Percentiles rank a stretch among this genome's conserved stretches.
phyloP scores from a whole-genome alignment of 805 yeast genomes.

The Kodamaea neixiangensis region DNA sequence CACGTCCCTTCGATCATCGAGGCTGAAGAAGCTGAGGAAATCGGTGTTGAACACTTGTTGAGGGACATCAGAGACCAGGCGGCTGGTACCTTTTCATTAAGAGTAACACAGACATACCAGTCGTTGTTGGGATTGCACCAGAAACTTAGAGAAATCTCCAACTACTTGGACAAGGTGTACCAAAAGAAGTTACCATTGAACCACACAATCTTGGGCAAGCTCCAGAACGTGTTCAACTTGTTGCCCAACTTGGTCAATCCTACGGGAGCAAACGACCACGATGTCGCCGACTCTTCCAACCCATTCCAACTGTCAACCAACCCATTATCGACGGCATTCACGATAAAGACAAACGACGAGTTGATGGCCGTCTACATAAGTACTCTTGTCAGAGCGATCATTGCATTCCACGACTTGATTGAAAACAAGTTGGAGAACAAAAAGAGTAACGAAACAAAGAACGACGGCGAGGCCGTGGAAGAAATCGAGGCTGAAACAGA shows the following conservation, averaged over 20 bases:
- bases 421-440: constrained; percentile 90
- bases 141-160: constrained; percentile 74
- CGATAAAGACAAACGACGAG: constrained; percentile 93
- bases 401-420: constrained; percentile 94
- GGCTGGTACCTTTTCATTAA: constrained; percentile 85
- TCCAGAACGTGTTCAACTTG: constrained; percentile 92
- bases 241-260: constrained; percentile 68
- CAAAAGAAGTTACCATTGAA: constrained; percentile 78
- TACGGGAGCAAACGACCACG: constrained; percentile 11
- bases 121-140: constrained; percentile 84
- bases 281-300: constrained; percentile 25
- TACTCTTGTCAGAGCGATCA: constrained; percentile 87
- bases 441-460: constrained; percentile 31
- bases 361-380: constrained; percentile 91
- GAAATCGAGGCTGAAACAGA: not conserved
- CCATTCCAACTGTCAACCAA: constrained; percentile 23
- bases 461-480: constrained; percentile 4
- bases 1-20: constrained; percentile 91
- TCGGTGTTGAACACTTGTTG: constrained; percentile 94
- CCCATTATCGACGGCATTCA: constrained; percentile 76
- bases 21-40: constrained; percentile 99
- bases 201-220: constrained; percentile 84
- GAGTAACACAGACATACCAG: constrained; percentile 85
- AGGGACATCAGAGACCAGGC: constrained; percentile 97
- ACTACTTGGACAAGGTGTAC: constrained; percentile 74